Evolutionary conservation across 1,139 yeast genomes (phyloP), one percentile per base, ranked within the genome.

Genomic region (Blastobotrys raffinosifermentans): DNA sequence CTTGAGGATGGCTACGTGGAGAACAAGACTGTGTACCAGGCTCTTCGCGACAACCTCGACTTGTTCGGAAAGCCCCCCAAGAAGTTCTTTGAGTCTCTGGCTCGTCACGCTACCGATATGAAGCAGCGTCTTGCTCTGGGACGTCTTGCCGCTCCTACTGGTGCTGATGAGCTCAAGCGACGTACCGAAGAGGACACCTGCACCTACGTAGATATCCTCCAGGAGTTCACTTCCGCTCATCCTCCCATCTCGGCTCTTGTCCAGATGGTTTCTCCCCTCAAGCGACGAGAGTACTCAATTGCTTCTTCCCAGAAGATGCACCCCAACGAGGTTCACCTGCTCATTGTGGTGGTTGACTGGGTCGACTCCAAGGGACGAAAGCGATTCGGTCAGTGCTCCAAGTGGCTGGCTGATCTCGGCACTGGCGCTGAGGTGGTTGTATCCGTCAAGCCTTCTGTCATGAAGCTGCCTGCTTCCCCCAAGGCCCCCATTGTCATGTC

Each of bases 251-350:
- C 72, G 40, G 87, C 84, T 29, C 72, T 91, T 53, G 76, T 80
- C 25, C 73, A 73, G 51, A 65, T 89, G 40, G 74, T 91, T 50
- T 75, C 94, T 17, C 93, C 96, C 19, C 72, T 89, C 60, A 91
- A 91, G 71, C 81, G 98, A 70, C 83, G 98, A 70, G 98, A 91
- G 64, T 91, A 91, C 61, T 89, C 97, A n/a, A 91, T 91, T 63
- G 97, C 98, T 3, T 87, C 96, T 2, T 89, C 97, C 22, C 98
- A 91, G 65, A 84, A 73, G 59, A 70, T 84, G 52, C 97, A 89
- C 65, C 85, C 91, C 41, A 85, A 84, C 58, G 91, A 91, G 22
- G 87, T 91, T 34, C 97, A 89, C 58, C 69, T 91, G 57, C 73
- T 91, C 57, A 79, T 91, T 61, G 98, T 91, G 46, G 97, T 89